Evolutionary conservation across 495 filamentous ascomycete species (phyloP), one percentile per base, ranked within the genome.

Genomic region (Aspergillus egyptiacus): DNA sequence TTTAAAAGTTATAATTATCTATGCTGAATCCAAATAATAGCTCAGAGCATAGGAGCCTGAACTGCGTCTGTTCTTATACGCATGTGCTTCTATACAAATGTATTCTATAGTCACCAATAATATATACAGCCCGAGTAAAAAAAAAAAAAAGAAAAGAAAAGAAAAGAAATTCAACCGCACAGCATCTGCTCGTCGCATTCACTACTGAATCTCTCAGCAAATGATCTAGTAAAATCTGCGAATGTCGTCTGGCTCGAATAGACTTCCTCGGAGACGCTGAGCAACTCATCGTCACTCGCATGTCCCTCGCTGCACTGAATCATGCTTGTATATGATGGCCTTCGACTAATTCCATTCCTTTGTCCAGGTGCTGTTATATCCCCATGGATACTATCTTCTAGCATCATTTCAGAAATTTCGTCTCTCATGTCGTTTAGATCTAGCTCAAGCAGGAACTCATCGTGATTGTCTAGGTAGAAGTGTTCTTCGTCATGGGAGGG

Each of bases 281-380:
- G 40, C 34, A 44, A 48, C 13, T 51, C 46, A 34, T 41, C 31
- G 30, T 41, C 36, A 14, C 36, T 49, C n/a, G n/a, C n/a, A n/a
- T n/a, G n/a, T n/a, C n/a, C n/a, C n/a, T n/a, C n/a, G n/a, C n/a
- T n/a, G n/a, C n/a, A n/a, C n/a, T n/a, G n/a, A n/a, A n/a, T n/a
- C n/a, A n/a, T n/a, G n/a, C 24, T 4, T 17, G 33, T 17, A 17
- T 17, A 6, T 36, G 33, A 17, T 10, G 33, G n/a, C n/a, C n/a
- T n/a, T n/a, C n/a, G n/a, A n/a, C n/a, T n/a, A n/a, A n/a, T n/a
- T n/a, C n/a, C n/a, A n/a, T n/a, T n/a, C n/a, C n/a, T n/a, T n/a
- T n/a, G n/a, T n/a, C n/a, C n/a, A n/a, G n/a, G n/a, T n/a, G n/a
- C n/a, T n/a, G n/a, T n/a, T n/a, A n/a, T n/a, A n/a, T n/a, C n/a